A percentile compares a stretch with the other conserved stretches of the same genome.
These are phyloP conservation scores for Rhizopogon sp. DNA, from an alignment of 768 basidiomycete genomes.

Conservation along the genomic window DNA sequence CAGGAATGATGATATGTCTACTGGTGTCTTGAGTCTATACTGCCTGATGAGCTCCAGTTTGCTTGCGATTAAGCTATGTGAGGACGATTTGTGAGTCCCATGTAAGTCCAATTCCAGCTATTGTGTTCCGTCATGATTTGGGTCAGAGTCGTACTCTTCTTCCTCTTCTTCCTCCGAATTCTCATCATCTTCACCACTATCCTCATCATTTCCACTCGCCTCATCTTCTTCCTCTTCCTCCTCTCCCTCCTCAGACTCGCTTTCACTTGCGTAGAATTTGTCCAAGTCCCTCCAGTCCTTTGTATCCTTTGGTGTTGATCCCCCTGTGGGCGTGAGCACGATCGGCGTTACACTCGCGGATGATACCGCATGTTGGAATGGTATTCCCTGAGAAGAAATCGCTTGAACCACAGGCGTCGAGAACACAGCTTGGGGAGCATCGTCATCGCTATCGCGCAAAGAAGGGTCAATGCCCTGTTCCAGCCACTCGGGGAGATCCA, in stretches of 20 bases:
- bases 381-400: slow-evolving; percentile 33
- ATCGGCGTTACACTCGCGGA: slow-evolving; percentile 37
- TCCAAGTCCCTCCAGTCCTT: slow-evolving; percentile 60
- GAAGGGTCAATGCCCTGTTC: slow-evolving; percentile 79
- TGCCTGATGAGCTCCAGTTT: not conserved
- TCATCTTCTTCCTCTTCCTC: slow-evolving; percentile 27
- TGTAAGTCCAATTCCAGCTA: not conserved
- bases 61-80: not conserved
- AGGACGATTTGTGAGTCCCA: not conserved
- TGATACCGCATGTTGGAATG: slow-evolving; percentile 21
- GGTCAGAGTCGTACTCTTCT: not conserved
- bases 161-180: slow-evolving; percentile 22
- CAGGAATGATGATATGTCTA: too few relatives aligned
- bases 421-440: slow-evolving; percentile 22
- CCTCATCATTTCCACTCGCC: slow-evolving; percentile 13
- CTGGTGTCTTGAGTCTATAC: too few relatives aligned
- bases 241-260: slow-evolving; percentile 23
- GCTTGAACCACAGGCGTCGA: slow-evolving; percentile 18
- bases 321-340: slow-evolving; percentile 51
- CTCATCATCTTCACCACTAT: slow-evolving; percentile 25
- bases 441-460: slow-evolving; percentile 66
- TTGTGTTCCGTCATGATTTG: not conserved
- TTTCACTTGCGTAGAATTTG: slow-evolving; percentile 60
- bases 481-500: slow-evolving; percentile 74
- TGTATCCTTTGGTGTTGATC: slow-evolving; percentile 41